Percentiles rank a stretch among this genome's conserved stretches.
These are phyloP conservation scores for Rhodotorula glutinis DNA, from an alignment of 1,284 basidiomycete species.

Conservation along the genomic window DNA sequence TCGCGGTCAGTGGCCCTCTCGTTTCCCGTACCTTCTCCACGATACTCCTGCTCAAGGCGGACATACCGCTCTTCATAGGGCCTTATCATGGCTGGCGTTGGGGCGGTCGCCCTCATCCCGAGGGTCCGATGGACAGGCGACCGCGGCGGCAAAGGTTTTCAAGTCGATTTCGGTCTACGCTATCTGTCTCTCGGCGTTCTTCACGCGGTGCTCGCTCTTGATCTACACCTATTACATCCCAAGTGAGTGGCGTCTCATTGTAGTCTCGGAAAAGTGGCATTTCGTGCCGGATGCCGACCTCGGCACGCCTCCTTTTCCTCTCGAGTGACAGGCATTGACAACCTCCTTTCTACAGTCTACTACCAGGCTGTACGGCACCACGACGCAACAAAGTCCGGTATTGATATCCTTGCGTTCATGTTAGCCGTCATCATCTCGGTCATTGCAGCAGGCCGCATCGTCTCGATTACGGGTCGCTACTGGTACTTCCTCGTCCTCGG, in stretches of 20 bases:
- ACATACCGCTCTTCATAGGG: background rate
- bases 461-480: conserved; percentile 47
- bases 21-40: conserved; percentile 41
- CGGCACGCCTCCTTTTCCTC: no score
- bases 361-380: conserved; percentile 25
- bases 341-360: background rate
- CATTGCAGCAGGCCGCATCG: conserved; percentile 34
- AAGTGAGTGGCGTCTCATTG: no score
- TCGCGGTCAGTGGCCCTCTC: conserved; percentile 42
- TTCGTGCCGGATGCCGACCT: no score
- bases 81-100: conserved; percentile 43
- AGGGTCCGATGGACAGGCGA: conserved; percentile 43
- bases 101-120: conserved; percentile 32
- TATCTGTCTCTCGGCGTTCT: conserved; percentile 36
- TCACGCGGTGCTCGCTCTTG: conserved; percentile 35
- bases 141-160: conserved; percentile 42
- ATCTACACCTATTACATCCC: conserved; percentile 28
- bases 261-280: no score
- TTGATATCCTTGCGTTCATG: conserved; percentile 45
- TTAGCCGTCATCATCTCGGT: conserved; percentile 42
- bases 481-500: conserved; percentile 48
- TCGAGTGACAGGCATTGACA: background rate
- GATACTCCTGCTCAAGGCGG: no score
- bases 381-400: conserved; percentile 40
- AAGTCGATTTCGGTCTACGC: conserved; percentile 40